Evolutionary conservation across 345 rosid species (phyloP), one percentile per base, ranked within the genome.

Genomic region (Eucalyptus regnans): DNA sequence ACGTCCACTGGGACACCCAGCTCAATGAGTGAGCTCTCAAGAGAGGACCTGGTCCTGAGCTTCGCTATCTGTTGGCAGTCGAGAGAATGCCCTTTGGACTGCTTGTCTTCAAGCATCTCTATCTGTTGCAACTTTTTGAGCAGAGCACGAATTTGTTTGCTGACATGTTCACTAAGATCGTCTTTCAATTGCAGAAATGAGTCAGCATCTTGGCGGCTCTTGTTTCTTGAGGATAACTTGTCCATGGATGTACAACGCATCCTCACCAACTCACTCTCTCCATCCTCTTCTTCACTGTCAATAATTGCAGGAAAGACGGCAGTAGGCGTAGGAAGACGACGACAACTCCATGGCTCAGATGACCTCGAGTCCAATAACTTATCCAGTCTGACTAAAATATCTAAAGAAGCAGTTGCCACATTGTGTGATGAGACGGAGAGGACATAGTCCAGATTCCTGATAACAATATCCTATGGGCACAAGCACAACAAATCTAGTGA

Each of bases 21-120:
- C 87, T 97, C 97, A 79, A 93, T 93, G 50, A 98, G 95, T 56
- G 96, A 95, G 90, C 88, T 92, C 92, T 96, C 98, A 43, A 98
- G 92, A 86, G 90, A 94, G 6, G 89, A 41, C 93, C 93, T 95
- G 89, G 96, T 95, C 91, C 94, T 94, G 90, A 98, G 96, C 93
- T 98, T 98, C 76, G 98, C 97, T 89, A 94, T 92, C 90, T 97
- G 99, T 94, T 98, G 99, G 91, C 92, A 93, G 91, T 98, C 99
- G n/a, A 98, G 99, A 87, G 87, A 89, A 88, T 92, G 94, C 56
- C 99, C 99, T 60, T 92, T 92, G 33, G 93, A 93, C 89, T 92
- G 97, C 91, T 95, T 98, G 83, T 90, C 91, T 93, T 97, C 98
- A 48, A 98, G 99, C 93, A 95, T 95, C 93, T 97, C 99, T 90